Conservation (phyloP, 2,329 filamentous ascomycete species). For the Penicillium sp. region DNA sequence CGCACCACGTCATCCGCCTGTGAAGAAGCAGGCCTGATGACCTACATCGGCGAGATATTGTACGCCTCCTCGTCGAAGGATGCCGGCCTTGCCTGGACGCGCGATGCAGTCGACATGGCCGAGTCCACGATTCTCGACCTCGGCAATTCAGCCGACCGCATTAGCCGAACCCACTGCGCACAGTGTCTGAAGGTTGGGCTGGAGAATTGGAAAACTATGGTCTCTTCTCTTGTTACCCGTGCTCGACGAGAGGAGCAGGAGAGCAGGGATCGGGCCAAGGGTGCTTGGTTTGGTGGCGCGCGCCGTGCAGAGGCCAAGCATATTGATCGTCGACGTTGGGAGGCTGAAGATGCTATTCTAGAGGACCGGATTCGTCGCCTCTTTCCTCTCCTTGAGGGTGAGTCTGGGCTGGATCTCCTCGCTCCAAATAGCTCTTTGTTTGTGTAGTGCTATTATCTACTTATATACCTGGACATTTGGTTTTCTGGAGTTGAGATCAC, state of each 20-base stretch:
- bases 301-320: slow-evolving; percentile 28
- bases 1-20: slow-evolving; percentile 67
- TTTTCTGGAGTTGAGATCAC: not conserved
- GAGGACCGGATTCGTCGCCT: slow-evolving; percentile 34
- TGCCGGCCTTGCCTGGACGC: slow-evolving; percentile 82
- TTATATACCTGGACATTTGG: not conserved
- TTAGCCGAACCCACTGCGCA: slow-evolving; percentile 61
- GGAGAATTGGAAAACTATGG: slow-evolving; percentile 81
- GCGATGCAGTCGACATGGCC: slow-evolving; percentile 78
- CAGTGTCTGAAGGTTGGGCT: slow-evolving; percentile 75
- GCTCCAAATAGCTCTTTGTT: slow-evolving; percentile 33
- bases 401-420: slow-evolving; percentile 27
- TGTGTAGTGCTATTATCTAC: slow-evolving; percentile 10
- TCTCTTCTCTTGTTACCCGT: slow-evolving; percentile 57
- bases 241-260: slow-evolving; percentile 38
- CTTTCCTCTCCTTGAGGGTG: slow-evolving; percentile 31
- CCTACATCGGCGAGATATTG: slow-evolving; percentile 92
- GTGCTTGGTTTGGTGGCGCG: slow-evolving; percentile 35
- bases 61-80: slow-evolving; percentile 66
- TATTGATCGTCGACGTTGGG: slow-evolving; percentile 36
- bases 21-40: slow-evolving; percentile 79
- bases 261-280: slow-evolving; percentile 31
- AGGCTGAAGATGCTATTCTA: slow-evolving; percentile 41
- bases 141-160: slow-evolving; percentile 28
- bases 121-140: slow-evolving; percentile 58